Conservation (phyloP, 2,329 filamentous ascomycete species). For the Claviceps quebecensis region DNA sequence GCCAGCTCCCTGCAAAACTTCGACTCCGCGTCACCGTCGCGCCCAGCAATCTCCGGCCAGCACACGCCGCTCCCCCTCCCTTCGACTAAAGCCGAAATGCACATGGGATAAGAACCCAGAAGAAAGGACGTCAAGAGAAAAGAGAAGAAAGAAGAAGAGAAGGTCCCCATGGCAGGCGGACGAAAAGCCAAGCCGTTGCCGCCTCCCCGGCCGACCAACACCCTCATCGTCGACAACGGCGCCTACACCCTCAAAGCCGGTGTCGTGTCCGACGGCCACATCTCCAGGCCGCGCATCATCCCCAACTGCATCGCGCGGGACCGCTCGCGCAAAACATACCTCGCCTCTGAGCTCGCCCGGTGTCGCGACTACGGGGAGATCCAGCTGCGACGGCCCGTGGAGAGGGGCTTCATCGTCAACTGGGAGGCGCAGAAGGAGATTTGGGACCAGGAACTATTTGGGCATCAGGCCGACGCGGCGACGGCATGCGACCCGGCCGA, state of each 20-base stretch:
- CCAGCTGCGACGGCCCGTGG: constrained; percentile 73
- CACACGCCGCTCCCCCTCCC: too few relatives aligned
- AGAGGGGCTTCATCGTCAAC: constrained; percentile 89
- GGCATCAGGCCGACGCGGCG: constrained; percentile 33
- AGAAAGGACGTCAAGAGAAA: too few relatives aligned
- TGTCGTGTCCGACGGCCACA: constrained; percentile 39
- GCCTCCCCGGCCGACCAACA: constrained; percentile 43
- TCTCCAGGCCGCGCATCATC: constrained; percentile 51
- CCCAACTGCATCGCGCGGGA: constrained; percentile 84
- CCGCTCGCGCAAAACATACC: constrained; percentile 63
- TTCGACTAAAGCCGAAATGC: neutral
- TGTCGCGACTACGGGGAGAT: constrained; percentile 86
- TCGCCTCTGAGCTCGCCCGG: constrained; percentile 62
- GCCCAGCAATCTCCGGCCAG: too few relatives aligned
- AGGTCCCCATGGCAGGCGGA: constrained; percentile 26
- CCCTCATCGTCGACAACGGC: constrained; percentile 87
- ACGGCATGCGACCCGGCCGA: constrained; percentile 61
- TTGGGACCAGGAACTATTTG: constrained; percentile 81
- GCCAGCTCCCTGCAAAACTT: too few relatives aligned
- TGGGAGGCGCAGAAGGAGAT: constrained; percentile 95
- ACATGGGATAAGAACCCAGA: neutral
- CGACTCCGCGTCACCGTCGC: too few relatives aligned
- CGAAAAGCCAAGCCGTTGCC: constrained; percentile 39
- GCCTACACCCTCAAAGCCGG: constrained; percentile 86
- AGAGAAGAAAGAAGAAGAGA: neutral